A percentile compares a stretch with the other conserved stretches of the same genome.
Conservation (phyloP, 2,329 filamentous ascomycete genomes). For the Lachnellula cervina region DNA sequence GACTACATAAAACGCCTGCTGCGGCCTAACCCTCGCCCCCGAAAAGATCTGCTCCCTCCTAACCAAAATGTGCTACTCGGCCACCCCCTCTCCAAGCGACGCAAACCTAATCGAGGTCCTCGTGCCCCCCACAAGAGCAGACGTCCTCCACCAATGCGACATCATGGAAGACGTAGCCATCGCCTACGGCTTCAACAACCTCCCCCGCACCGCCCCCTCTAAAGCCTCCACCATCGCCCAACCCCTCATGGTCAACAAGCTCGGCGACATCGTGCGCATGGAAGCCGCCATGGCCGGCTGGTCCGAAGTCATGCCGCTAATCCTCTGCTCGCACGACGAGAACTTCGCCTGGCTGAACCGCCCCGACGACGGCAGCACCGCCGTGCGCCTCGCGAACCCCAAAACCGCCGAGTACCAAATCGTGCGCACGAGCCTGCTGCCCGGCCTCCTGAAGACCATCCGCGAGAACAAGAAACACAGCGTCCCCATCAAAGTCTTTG, state of each 20-base stretch:
- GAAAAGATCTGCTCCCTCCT: conserved; percentile 74
- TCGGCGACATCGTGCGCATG: conserved; percentile 81
- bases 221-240: conserved; percentile 83
- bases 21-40: conserved; percentile 71
- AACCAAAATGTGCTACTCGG: conserved; percentile 83
- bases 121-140: conserved; percentile 83
- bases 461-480: conserved; percentile 87
- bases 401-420: conserved; percentile 94
- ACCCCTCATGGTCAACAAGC: conserved; percentile 88
- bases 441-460: conserved; percentile 87
- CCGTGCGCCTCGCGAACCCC: conserved; percentile 82
- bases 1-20: conserved; percentile 95
- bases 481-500: conserved; percentile 88
- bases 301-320: conserved; percentile 93
- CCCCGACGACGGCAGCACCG: conserved; percentile 77
- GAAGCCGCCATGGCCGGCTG: conserved; percentile 93
- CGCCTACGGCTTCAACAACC: conserved; percentile 94
- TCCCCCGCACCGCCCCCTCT: conserved; percentile 81
- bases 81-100: conserved; percentile 66
- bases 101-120: conserved; percentile 72
- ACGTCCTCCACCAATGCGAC: conserved; percentile 93
- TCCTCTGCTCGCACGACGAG: conserved; percentile 95
- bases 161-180: conserved; percentile 99
- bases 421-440: conserved; percentile 79
- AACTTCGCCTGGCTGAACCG: conserved; percentile 96